Percentiles rank a stretch among this genome's conserved stretches.
phyloP scores from a whole-genome alignment of 2,329 filamentous ascomycete species.

The Pezicula carpinea region DNA sequence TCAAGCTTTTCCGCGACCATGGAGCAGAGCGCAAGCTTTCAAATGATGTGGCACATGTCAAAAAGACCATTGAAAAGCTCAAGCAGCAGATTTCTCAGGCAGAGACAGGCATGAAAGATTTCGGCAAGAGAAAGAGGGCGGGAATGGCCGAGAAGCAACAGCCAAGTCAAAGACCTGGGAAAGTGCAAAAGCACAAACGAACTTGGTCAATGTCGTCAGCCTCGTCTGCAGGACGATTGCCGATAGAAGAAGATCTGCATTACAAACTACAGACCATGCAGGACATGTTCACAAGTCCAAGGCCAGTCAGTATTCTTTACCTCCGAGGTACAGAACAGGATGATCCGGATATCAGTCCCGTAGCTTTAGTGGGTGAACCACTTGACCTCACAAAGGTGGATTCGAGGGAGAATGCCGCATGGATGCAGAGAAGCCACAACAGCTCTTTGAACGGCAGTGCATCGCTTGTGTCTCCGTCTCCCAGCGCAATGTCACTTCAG shows the following conservation, averaged over 20 bases:
- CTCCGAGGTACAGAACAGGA: slow-evolving; percentile 72
- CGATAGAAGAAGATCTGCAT: slow-evolving; percentile 70
- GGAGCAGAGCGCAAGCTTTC: slow-evolving; percentile 92
- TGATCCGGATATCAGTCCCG: slow-evolving; percentile 74
- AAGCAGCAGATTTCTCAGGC: slow-evolving; percentile 88
- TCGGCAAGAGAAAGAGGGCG: slow-evolving; percentile 58
- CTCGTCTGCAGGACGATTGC: slow-evolving; percentile 54
- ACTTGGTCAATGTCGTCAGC: slow-evolving; percentile 93
- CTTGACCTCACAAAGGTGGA: slow-evolving; percentile 52
- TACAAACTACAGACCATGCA: slow-evolving; percentile 73
- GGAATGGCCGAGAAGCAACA: slow-evolving; percentile 39
- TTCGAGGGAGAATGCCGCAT: slow-evolving; percentile 25
- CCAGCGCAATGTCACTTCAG: slow-evolving; percentile 58
- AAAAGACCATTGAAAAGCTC: slow-evolving; percentile 93
- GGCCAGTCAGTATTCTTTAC: slow-evolving; percentile 73
- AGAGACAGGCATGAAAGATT: slow-evolving; percentile 63
- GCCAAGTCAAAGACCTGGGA: slow-evolving; percentile 61
- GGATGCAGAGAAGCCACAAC: slow-evolving; percentile 44
- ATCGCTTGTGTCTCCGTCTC: slow-evolving; percentile 60
- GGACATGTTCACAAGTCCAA: slow-evolving; percentile 84
- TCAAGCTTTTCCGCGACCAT: slow-evolving; percentile 94
- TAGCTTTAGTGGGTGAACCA: slow-evolving; percentile 65
- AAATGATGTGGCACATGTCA: slow-evolving; percentile 91
- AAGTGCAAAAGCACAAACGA: slow-evolving; percentile 83
- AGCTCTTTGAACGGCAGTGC: slow-evolving; percentile 54